A percentile compares a stretch with the other conserved stretches of the same genome.
These are phyloP conservation scores for Aspergillus neoniger DNA, from an alignment of 2,329 filamentous ascomycete species.

Conservation along the genomic window DNA sequence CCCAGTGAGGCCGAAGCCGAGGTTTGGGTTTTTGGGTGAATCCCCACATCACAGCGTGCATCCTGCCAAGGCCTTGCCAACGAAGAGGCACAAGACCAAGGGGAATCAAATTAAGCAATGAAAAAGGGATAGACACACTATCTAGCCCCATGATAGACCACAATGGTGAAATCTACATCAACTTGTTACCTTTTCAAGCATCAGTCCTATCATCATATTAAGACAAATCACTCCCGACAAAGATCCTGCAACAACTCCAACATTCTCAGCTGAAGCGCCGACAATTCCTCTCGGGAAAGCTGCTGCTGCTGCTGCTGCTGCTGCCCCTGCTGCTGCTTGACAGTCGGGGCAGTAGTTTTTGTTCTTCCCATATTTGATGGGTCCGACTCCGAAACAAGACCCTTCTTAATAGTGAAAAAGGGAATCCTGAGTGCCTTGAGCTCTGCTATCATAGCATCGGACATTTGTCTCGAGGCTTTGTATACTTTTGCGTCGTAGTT, in stretches of 20 bases:
- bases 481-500: constrained; percentile 66
- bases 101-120: too few species aligned
- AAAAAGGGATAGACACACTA: too few species aligned
- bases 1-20: not conserved
- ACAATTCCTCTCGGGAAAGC: constrained; percentile 46
- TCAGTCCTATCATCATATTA: not conserved
- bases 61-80: too few species aligned
- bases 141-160: too few species aligned
- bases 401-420: constrained; percentile 59
- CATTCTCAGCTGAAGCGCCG: constrained; percentile 51
- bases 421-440: constrained; percentile 61
- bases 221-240: constrained; percentile 38
- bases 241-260: constrained; percentile 55
- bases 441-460: constrained; percentile 57
- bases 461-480: constrained; percentile 60
- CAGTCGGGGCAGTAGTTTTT: too few species aligned
- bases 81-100: too few species aligned
- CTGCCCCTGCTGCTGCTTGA: not conserved
- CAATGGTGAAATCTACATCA: too few species aligned
- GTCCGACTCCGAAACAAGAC: constrained; percentile 32
- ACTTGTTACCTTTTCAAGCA: not conserved
- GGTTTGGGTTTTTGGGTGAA: not conserved
- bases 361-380: too few species aligned
- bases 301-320: constrained; percentile 9
- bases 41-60: not conserved